Evolutionary conservation across 495 filamentous ascomycete species (phyloP).

Genomic region (Penicillium manginii): DNA sequence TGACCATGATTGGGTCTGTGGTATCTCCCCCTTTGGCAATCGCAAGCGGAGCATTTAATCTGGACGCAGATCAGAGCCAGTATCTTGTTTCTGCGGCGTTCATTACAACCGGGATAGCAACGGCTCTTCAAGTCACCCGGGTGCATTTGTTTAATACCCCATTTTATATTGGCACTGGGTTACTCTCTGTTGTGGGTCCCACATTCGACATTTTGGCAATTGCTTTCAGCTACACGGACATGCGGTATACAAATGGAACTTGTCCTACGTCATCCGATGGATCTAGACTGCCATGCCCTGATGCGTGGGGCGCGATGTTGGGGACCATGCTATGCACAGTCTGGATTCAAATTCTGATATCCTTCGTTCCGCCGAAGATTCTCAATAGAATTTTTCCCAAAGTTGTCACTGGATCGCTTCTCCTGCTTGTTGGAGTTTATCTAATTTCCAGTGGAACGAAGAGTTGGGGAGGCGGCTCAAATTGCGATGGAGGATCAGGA

Average conservation of each 20-base stretch:
- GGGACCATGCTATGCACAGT: constrained; percentile 66
- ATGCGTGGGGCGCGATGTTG: constrained; percentile 81
- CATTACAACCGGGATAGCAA: constrained; percentile 79
- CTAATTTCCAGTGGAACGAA: constrained; percentile 76
- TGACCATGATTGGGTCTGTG: constrained; percentile 60
- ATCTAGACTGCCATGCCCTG: constrained; percentile 70
- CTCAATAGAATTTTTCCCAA: constrained; percentile 80
- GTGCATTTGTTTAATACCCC: constrained; percentile 76
- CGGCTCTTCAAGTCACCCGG: constrained; percentile 78
- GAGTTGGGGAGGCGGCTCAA: constrained; percentile 75
- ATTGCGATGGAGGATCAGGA: constrained; percentile 58
- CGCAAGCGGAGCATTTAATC: constrained; percentile 67
- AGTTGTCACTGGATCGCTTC: constrained; percentile 77
- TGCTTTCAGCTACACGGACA: constrained; percentile 68
- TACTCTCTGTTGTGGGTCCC: constrained; percentile 82
- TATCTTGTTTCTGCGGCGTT: constrained; percentile 84
- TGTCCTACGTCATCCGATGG: constrained; percentile 67
- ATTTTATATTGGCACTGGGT: constrained; percentile 80
- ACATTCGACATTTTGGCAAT: constrained; percentile 82
- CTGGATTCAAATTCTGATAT: constrained; percentile 40
- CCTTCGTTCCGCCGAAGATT: constrained; percentile 52
- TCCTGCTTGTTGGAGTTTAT: constrained; percentile 70
- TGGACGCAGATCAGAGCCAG: constrained; percentile 59
- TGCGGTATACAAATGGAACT: constrained; percentile 79
- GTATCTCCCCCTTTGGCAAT: constrained; percentile 78